These are phyloP conservation scores for Apiospora aurea DNA, from an alignment of 2,329 filamentous ascomycete species.

Conservation along the genomic window DNA sequence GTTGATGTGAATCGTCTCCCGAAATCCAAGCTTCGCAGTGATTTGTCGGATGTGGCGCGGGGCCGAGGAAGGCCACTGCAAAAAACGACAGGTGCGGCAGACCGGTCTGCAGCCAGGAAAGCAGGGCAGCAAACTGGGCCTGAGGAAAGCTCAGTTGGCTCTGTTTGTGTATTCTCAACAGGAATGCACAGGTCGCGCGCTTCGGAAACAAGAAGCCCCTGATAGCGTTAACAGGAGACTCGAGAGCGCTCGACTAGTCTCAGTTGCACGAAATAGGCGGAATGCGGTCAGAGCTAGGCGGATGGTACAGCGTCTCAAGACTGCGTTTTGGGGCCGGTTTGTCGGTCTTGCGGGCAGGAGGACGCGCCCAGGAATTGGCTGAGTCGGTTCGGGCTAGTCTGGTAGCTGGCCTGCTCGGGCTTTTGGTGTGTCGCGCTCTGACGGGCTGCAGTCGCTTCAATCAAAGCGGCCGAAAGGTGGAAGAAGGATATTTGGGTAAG, in stretches of 20 bases:
- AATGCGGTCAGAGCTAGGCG: constrained; percentile 5
- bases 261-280: constrained; percentile 13
- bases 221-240: background rate
- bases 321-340: background rate
- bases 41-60: background rate
- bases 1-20: constrained; percentile 5
- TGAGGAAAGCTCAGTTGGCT: background rate
- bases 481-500: background rate
- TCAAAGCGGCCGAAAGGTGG: constrained; percentile 1
- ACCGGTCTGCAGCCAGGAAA: constrained; percentile 27
- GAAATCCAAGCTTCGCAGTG: background rate
- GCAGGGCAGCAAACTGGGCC: constrained; percentile 4
- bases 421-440: constrained; percentile 13
- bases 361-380: constrained; percentile 16
- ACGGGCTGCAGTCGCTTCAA: constrained; percentile 6
- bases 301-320: constrained; percentile 9
- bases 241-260: constrained; percentile 10
- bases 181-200: constrained; percentile 19
- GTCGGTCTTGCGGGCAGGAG: background rate
- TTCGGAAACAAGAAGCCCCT: background rate
- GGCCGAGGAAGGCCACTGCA: constrained; percentile 3
- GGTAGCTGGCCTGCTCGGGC: background rate
- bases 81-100: constrained; percentile 26
- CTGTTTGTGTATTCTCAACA: constrained; percentile 18
- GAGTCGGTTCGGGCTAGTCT: background rate